Evolutionary conservation across 345 rosid genomes (phyloP), one percentile per base, ranked within the genome.

Genomic region (Lagerstroemia speciosa): DNA sequence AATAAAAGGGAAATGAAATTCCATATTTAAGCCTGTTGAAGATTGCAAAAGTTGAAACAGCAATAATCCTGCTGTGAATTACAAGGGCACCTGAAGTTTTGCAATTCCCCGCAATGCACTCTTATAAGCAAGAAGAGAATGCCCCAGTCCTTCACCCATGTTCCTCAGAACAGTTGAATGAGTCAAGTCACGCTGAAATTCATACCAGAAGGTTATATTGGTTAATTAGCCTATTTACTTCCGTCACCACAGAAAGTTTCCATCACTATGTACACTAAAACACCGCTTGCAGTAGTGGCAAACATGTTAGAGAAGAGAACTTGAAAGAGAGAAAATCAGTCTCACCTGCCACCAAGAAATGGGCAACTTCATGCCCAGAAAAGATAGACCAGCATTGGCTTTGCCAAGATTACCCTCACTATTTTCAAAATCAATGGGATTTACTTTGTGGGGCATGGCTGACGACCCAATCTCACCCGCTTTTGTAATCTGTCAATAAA

Each of bases 391-490:
- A 73, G 82, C 96, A 75, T 89, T 95, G 61, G 97, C 99, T 78
- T 81, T 87, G 24, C 99, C 96, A 43, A 92, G 96, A 77, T 92
- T 95, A 62, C 98, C 99, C 78, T 89, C 98, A 24, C 98, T 94
- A 71, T 94, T 94, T 76, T 94, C 99, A 78, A 92, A 92, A 81
- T 88, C 92, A 31, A 89, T 91, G 67, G 99, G 96, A 79, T 94
- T 94, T 71, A 91, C 97, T 84, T 91, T 91, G 81, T 94, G 99
- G 64, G 99, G 97, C 97, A 91, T 89, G 16, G 96, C 89, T 31
- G 98, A 92, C 16, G 98, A 94, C 33, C 98, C 97, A 50, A 94
- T 86, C 76, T 88, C 97, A 63, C 99, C 98, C 1, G 87, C 90
- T 79, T 86, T 94, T n/a, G 97, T 89, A 79, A 70, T 86, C 99